Evolutionary conservation across 306 rosid genomes (phyloP).

Genomic region (peach (Prunus persica)): Prunus_persica_NCBIv2 NC_034013.1:9624001-9624500

Average conservation of each 20-base stretch:
- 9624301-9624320: too few species aligned
- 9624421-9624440: not conserved
- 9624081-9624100: slow-evolving; percentile 51
- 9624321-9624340: too few species aligned
- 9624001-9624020: slow-evolving; percentile 68
- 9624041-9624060: slow-evolving; percentile 53
- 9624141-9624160: not conserved
- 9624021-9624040: slow-evolving; percentile 65
- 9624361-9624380: slow-evolving; percentile 6
- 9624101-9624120: slow-evolving; percentile 3
- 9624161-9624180: not conserved
- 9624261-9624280: not conserved
- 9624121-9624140: not conserved
- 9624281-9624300: too few species aligned
- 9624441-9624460: not conserved
- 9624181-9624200: not conserved
- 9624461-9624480: not conserved
- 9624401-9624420: not conserved
- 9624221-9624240: not conserved
- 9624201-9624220: not conserved
- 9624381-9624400: not conserved
- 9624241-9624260: slow-evolving; percentile 7
- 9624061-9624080: slow-evolving; percentile 89
- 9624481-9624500: not conserved
- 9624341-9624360: not conserved